phyloP scores from a whole-genome alignment of 345 rosid genomes.

The Nasturtium officinale region DNA sequence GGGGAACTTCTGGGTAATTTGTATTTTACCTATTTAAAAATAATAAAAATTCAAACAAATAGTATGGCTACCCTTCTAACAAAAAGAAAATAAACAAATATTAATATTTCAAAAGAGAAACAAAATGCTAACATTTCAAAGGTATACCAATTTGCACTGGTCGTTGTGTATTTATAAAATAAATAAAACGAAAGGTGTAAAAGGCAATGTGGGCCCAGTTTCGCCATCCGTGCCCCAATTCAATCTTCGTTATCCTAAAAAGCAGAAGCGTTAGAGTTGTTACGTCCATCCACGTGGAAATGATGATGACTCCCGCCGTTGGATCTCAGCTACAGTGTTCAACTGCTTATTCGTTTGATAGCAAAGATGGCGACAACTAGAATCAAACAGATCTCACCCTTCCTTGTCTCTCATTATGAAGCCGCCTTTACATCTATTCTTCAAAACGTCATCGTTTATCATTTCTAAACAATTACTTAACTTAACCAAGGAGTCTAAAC shows the following conservation, averaged over 20 bases:
- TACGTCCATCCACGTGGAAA: conserved; percentile 15
- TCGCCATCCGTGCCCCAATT: conserved; percentile 11
- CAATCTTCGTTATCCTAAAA: not conserved
- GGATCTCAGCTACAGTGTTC: not conserved
- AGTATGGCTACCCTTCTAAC: too few relatives aligned
- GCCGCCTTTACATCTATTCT: conserved; percentile 34
- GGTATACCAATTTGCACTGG: not conserved
- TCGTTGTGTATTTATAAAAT: not conserved
- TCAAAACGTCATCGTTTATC: not conserved
- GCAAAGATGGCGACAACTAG: conserved; percentile 31
- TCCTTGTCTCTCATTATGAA: conserved; percentile 33
- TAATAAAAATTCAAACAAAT: not conserved
- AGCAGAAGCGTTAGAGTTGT: not conserved
- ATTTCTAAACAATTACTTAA: not conserved
- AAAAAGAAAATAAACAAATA: not conserved
- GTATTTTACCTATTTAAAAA: not conserved
- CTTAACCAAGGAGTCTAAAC: not conserved
- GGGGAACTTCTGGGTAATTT: too few relatives aligned
- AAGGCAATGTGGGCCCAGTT: conserved; percentile 6
- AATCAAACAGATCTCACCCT: conserved; percentile 16
- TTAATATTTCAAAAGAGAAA: too few relatives aligned
- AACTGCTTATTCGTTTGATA: conserved; percentile 19
- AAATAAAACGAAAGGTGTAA: not conserved
- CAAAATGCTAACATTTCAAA: not conserved
- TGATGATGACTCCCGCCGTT: conserved; percentile 6